Evolutionary conservation across 768 basidiomycete genomes (phyloP).

Genomic region (Auriscalpium microsporum): DNA sequence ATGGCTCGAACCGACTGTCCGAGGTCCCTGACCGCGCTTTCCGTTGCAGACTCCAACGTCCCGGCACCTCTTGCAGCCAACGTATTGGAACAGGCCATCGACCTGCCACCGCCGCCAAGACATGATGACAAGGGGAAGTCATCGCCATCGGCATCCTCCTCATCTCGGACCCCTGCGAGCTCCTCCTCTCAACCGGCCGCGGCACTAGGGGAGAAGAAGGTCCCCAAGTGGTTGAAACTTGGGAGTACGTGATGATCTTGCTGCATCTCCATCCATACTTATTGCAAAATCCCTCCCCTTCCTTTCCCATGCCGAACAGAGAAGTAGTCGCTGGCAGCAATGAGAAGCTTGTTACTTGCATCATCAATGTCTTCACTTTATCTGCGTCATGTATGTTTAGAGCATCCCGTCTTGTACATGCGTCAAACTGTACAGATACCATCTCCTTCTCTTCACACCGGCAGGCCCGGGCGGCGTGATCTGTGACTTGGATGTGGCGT

Average conservation of each 20-base stretch:
- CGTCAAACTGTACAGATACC: too few species aligned
- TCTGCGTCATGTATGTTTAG: too few species aligned
- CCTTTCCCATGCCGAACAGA: background rate
- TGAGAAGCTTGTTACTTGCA: too few species aligned
- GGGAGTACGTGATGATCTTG: constrained; percentile 22
- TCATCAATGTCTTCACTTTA: too few species aligned
- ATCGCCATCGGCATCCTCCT: background rate
- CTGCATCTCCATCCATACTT: background rate
- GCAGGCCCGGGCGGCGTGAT: background rate
- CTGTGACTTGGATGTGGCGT: background rate
- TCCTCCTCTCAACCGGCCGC: constrained; percentile 2
- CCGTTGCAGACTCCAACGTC: constrained; percentile 36
- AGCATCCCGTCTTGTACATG: too few species aligned
- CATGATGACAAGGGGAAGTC: constrained; percentile 19
- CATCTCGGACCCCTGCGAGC: constrained; percentile 2
- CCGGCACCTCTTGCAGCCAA: constrained; percentile 57
- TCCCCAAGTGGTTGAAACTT: constrained; percentile 76
- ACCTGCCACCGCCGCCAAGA: constrained; percentile 53
- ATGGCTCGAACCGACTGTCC: background rate
- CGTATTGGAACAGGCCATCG: constrained; percentile 51
- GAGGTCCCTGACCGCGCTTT: background rate
- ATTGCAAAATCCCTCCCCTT: background rate
- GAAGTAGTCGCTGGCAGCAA: constrained; percentile 1
- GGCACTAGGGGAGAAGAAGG: constrained; percentile 38
- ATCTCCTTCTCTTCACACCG: background rate